These are phyloP conservation scores for Boechera stricta DNA, from an alignment of 345 rosid genomes.

Conservation along the genomic window DNA sequence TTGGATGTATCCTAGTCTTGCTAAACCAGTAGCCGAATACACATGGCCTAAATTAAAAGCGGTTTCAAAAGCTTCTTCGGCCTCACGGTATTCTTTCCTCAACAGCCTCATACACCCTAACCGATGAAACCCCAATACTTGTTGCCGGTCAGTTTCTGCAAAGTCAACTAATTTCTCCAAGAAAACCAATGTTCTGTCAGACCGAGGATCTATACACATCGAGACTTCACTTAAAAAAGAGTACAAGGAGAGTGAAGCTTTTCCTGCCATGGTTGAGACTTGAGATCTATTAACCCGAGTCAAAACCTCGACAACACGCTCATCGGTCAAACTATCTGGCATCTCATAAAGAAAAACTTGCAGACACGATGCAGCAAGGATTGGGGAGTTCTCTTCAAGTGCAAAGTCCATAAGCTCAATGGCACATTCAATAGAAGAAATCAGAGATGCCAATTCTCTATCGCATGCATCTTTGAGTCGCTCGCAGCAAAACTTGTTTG, in stretches of 20 bases:
- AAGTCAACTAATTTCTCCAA: slow-evolving; percentile 69
- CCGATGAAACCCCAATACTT: slow-evolving; percentile 84
- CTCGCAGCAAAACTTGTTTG: slow-evolving; percentile 96
- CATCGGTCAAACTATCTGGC: slow-evolving; percentile 80
- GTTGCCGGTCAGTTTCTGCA: slow-evolving; percentile 74
- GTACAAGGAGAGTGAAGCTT: slow-evolving; percentile 78
- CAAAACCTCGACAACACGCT: slow-evolving; percentile 69
- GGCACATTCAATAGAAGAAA: slow-evolving; percentile 75
- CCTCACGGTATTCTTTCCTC: slow-evolving; percentile 85
- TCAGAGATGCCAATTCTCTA: slow-evolving; percentile 77
- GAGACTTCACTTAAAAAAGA: slow-evolving; percentile 89
- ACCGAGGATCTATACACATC: slow-evolving; percentile 72
- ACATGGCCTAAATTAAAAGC: slow-evolving; percentile 76
- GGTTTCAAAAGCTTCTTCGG: slow-evolving; percentile 70
- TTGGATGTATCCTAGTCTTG: slow-evolving; percentile 69
- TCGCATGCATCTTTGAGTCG: slow-evolving; percentile 85
- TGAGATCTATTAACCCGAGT: slow-evolving; percentile 58
- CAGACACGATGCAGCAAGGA: slow-evolving; percentile 88
- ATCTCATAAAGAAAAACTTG: slow-evolving; percentile 76
- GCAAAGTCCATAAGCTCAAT: slow-evolving; percentile 93
- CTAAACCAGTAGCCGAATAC: slow-evolving; percentile 87
- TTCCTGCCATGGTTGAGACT: slow-evolving; percentile 75
- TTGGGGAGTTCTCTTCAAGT: slow-evolving; percentile 73
- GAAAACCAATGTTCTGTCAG: slow-evolving; percentile 70
- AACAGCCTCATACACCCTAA: slow-evolving; percentile 83